Conservation (phyloP, 1,284 basidiomycete genomes). For the Irpex lacteus region DNA sequence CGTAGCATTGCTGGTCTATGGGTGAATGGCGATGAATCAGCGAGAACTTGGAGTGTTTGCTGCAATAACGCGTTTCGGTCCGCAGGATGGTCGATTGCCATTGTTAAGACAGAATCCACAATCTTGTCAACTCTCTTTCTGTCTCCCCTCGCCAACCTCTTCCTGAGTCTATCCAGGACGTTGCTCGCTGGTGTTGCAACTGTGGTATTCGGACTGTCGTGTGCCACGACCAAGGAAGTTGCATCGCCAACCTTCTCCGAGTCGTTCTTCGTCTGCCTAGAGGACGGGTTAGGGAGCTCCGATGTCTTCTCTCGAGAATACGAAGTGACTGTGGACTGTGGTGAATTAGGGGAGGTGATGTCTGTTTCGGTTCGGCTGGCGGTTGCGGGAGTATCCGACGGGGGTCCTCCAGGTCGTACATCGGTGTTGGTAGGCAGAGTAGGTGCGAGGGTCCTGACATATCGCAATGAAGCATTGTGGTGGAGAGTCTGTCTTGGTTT, state of each 20-base stretch:
- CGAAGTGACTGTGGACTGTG: background rate
- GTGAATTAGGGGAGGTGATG: background rate
- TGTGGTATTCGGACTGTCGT: background rate
- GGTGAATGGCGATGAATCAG: background rate
- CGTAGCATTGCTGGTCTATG: background rate
- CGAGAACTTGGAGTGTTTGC: background rate
- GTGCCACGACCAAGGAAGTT: background rate
- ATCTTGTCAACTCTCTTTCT: background rate
- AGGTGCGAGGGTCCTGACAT: background rate
- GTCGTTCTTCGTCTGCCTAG: background rate
- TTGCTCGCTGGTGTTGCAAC: background rate
- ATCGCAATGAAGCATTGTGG: background rate
- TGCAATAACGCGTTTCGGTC: background rate
- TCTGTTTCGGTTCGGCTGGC: background rate
- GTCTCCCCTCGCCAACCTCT: background rate
- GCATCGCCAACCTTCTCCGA: too few relatives aligned
- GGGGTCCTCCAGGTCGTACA: background rate
- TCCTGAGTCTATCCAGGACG: background rate
- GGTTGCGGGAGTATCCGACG: background rate
- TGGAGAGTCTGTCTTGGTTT: constrained; percentile 18
- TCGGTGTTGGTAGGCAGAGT: background rate
- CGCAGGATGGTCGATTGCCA: background rate
- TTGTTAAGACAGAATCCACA: background rate
- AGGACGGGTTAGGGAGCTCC: background rate
- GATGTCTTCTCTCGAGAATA: background rate